Conservation (phyloP, 305 asterid genomes). For the Ruellia speciosa region DNA sequence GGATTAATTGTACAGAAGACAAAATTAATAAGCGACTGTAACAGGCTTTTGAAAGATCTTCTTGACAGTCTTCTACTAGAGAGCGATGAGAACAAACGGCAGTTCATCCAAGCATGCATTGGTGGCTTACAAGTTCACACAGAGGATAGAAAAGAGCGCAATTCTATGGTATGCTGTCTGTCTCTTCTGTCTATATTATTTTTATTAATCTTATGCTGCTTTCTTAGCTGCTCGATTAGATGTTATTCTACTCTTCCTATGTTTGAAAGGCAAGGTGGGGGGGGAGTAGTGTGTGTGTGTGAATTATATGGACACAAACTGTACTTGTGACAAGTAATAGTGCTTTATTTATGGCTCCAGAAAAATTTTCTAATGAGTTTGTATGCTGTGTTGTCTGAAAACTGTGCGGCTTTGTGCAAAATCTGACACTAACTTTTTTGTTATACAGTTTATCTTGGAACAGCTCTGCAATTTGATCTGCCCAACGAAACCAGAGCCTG, state of each 20-base stretch:
- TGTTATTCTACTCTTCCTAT: background rate
- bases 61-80: slow-evolving; percentile 90
- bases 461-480: slow-evolving; percentile 95
- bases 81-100: slow-evolving; percentile 85
- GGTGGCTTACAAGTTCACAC: slow-evolving; percentile 86
- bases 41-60: slow-evolving; percentile 83
- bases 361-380: background rate
- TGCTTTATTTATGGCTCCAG: slow-evolving; percentile 13
- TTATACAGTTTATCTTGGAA: slow-evolving; percentile 87
- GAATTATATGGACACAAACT: background rate
- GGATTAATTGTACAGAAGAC: slow-evolving; percentile 96
- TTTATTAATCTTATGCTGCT: background rate
- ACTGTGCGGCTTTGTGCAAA: slow-evolving; percentile 17
- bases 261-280: background rate
- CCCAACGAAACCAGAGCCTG: slow-evolving; percentile 91
- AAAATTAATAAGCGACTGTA: slow-evolving; percentile 88
- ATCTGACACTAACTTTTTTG: slow-evolving; percentile 20
- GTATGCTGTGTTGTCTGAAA: slow-evolving; percentile 5
- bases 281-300: background rate
- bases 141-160: slow-evolving; percentile 79
- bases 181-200: slow-evolving; percentile 7
- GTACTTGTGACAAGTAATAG: background rate
- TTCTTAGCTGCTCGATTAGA: background rate
- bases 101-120: slow-evolving; percentile 94
- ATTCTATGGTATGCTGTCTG: slow-evolving; percentile 63